phyloP scores from a whole-genome alignment of 495 filamentous ascomycete species.

The Daldinia caldariorum region DNA sequence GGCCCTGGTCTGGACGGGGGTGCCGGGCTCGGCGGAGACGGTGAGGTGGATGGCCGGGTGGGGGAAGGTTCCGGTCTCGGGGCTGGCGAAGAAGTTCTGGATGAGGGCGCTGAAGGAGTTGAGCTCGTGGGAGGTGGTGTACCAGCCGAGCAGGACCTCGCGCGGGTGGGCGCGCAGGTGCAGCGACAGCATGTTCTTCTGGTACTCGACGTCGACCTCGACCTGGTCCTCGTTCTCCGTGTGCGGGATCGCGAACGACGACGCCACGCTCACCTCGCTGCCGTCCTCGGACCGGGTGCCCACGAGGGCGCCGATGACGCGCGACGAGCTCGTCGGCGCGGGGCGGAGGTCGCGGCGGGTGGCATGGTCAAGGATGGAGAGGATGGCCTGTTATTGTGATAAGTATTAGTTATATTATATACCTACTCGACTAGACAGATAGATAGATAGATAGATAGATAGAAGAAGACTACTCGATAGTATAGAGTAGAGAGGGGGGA shows the following conservation, averaged over 20 bases:
- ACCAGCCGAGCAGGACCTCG: conserved; percentile 96
- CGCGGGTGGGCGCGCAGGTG: conserved; percentile 93
- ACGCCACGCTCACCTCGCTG: conserved; percentile 91
- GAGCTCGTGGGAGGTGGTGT: conserved; percentile 92
- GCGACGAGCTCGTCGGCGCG: conserved; percentile 85
- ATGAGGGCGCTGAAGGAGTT: conserved; percentile 98
- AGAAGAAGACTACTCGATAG: too few relatives aligned
- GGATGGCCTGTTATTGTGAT: conserved; percentile 72
- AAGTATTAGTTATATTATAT: conserved; percentile 6
- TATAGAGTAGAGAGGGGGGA: too few relatives aligned
- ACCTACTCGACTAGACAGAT: too few relatives aligned
- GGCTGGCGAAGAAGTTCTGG: conserved; percentile 98
- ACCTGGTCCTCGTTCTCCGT: conserved; percentile 98
- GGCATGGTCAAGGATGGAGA: conserved; percentile 97
- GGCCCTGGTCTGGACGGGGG: conserved; percentile 83
- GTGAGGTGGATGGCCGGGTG: conserved; percentile 97
- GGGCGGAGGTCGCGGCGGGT: conserved; percentile 83
- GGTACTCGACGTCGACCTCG: conserved; percentile 99
- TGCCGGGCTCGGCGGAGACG: conserved; percentile 84
- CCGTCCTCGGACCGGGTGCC: conserved; percentile 94
- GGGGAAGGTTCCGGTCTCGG: conserved; percentile 95
- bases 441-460: too few relatives aligned
- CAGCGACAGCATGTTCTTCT: conserved; percentile 96
- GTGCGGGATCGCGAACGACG: conserved; percentile 96
- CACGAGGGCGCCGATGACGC: conserved; percentile 95